Evolutionary conservation across 2,329 filamentous ascomycete species (phyloP).

Genomic region (Microthyrium microscopicum): DNA sequence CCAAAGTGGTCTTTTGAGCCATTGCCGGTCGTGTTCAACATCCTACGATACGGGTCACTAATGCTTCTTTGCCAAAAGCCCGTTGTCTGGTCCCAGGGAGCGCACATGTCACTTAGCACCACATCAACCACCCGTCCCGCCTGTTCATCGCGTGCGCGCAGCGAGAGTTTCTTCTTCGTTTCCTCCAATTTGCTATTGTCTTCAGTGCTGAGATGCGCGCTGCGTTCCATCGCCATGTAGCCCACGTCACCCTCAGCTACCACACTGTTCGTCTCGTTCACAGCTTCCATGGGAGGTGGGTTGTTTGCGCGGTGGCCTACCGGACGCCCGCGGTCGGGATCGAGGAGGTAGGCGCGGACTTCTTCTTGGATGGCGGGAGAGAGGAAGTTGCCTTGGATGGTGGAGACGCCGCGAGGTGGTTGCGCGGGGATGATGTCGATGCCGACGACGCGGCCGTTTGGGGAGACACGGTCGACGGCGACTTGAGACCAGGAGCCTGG

Average conservation of each 20-base stretch:
- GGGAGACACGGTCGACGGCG: conserved; percentile 4
- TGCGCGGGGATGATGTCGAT: conserved; percentile 90
- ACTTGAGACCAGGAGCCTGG: conserved; percentile 47
- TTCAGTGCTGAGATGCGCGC: conserved; percentile 17
- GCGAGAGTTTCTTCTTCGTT: conserved; percentile 15
- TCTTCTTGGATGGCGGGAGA: conserved; percentile 56
- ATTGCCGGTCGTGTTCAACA: conserved; percentile 97
- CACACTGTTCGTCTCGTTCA: conserved; percentile 11
- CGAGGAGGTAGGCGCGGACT: conserved; percentile 58
- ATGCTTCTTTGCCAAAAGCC: conserved; percentile 74
- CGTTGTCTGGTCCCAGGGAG: conserved; percentile 71
- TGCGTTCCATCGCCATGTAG: conserved; percentile 50
- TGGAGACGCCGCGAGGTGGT: conserved; percentile 79
- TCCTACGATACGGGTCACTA: conserved; percentile 85
- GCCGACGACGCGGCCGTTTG: conserved; percentile 57
- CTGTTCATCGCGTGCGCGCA: conserved; percentile 20
- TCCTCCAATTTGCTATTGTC: conserved; percentile 2
- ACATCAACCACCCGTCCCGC: conserved; percentile 59
- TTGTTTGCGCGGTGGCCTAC: conserved; percentile 16
- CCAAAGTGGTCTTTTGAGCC: conserved; percentile 74
- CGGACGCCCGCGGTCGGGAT: conserved; percentile 41
- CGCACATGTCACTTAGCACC: conserved; percentile 98
- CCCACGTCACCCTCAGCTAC: conserved; percentile 15
- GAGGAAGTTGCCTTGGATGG: conserved; percentile 89
- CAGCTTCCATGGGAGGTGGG: conserved; percentile 12